Evolutionary conservation across 108 stramenopile genomes (phyloP).

Genomic region (Cylindrotheca closterium): DNA sequence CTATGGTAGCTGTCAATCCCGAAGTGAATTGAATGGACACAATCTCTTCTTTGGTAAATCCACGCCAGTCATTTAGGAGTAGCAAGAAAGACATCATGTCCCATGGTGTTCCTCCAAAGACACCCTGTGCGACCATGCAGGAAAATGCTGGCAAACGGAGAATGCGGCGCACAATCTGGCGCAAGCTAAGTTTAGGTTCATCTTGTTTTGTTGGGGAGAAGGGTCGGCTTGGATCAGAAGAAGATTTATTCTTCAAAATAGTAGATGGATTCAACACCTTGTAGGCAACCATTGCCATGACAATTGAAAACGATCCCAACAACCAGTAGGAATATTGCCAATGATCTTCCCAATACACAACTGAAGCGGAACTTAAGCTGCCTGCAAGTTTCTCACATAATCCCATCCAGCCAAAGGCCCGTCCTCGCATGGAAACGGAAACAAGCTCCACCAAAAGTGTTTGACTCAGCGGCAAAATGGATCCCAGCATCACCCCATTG

Average conservation of each 20-base stretch:
- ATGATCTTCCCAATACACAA: slow-evolving; percentile 33
- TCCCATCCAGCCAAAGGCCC: slow-evolving; percentile 52
- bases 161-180: slow-evolving; percentile 42
- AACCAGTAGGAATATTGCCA: slow-evolving; percentile 42
- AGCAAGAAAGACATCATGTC: slow-evolving; percentile 59
- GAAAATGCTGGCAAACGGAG: slow-evolving; percentile 41
- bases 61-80: slow-evolving; percentile 52
- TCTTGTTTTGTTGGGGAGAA: slow-evolving; percentile 8
- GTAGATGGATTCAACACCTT: neutral
- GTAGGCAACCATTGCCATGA: slow-evolving; percentile 18
- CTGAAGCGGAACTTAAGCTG: slow-evolving; percentile 36
- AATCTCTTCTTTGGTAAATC: slow-evolving; percentile 46
- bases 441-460: slow-evolving; percentile 45
- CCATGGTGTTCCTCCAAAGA: slow-evolving; percentile 53
- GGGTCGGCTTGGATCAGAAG: neutral
- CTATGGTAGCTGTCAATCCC: slow-evolving; percentile 33
- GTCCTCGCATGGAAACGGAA: slow-evolving; percentile 21
- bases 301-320: slow-evolving; percentile 36
- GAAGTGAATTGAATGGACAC: slow-evolving; percentile 41
- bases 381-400: slow-evolving; percentile 45
- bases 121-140: slow-evolving; percentile 53
- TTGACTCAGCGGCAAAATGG: slow-evolving; percentile 56
- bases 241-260: neutral
- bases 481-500: slow-evolving; percentile 43
- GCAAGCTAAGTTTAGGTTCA: slow-evolving; percentile 24